A percentile compares a stretch with the other conserved stretches of the same genome.
These are phyloP conservation scores for Citrus australasica DNA, from an alignment of 345 rosid genomes.

Conservation along the genomic window DNA sequence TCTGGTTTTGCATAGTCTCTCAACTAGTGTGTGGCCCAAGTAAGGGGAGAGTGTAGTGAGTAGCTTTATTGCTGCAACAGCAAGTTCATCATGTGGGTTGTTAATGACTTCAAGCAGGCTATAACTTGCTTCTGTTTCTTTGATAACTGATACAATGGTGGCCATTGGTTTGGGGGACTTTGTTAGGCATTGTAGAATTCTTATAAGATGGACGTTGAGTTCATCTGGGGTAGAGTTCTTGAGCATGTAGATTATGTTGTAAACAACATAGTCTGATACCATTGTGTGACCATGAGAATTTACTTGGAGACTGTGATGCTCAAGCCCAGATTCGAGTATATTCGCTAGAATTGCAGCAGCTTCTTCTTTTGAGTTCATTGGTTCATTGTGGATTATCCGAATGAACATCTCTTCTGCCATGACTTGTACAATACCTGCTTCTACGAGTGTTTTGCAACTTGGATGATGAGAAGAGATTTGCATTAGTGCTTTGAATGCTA, in stretches of 20 bases:
- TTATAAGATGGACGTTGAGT: slow-evolving; percentile 59
- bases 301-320: slow-evolving; percentile 50
- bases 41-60: slow-evolving; percentile 58
- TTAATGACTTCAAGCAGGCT: slow-evolving; percentile 69
- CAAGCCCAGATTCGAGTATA: slow-evolving; percentile 65
- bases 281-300: slow-evolving; percentile 60
- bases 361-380: slow-evolving; percentile 59
- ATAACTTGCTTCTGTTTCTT: slow-evolving; percentile 70
- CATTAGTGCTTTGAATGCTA: slow-evolving; percentile 70
- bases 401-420: slow-evolving; percentile 76
- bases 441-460: slow-evolving; percentile 49
- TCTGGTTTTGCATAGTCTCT: slow-evolving; percentile 67
- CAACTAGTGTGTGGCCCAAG: slow-evolving; percentile 66
- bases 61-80: slow-evolving; percentile 60
- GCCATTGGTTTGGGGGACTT: slow-evolving; percentile 51
- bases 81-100: slow-evolving; percentile 66
- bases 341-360: slow-evolving; percentile 78
- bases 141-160: slow-evolving; percentile 51
- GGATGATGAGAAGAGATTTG: slow-evolving; percentile 65
- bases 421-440: slow-evolving; percentile 52
- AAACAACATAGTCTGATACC: slow-evolving; percentile 64
- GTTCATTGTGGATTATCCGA: slow-evolving; percentile 46
- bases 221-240: slow-evolving; percentile 67
- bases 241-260: slow-evolving; percentile 64
- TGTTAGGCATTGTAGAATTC: slow-evolving; percentile 64